phyloP scores from a whole-genome alignment of 805 yeast species.

The Candida glaebosa region DNA sequence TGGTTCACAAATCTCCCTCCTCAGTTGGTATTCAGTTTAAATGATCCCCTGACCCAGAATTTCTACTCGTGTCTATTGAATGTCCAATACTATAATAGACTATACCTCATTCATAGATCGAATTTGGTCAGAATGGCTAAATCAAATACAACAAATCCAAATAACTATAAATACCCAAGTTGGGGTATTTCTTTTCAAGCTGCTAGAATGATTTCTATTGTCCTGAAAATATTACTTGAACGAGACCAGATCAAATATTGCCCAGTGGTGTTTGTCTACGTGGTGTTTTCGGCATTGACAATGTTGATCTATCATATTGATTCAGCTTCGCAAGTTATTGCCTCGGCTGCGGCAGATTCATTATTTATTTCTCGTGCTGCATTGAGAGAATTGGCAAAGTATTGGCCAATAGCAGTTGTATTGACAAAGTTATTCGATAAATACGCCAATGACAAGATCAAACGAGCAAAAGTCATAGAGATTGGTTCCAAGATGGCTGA shows the following conservation, averaged over 20 bases:
- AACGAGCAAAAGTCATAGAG: conserved; percentile 38
- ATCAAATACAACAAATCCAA: conserved; percentile 36
- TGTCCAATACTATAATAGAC: conserved; percentile 68
- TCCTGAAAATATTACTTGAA: conserved; percentile 53
- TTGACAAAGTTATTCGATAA: conserved; percentile 37
- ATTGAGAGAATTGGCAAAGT: conserved; percentile 32
- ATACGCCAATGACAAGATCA: conserved; percentile 39
- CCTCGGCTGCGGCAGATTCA: conserved; percentile 42
- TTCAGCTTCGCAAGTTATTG: conserved; percentile 36
- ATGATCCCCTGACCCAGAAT: conserved; percentile 50
- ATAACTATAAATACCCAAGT: conserved; percentile 56
- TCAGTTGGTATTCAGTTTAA: conserved; percentile 58
- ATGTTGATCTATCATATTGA: conserved; percentile 71
- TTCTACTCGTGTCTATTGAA: conserved; percentile 58
- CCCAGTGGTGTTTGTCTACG: conserved; percentile 59
- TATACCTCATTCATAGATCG: conserved; percentile 68
- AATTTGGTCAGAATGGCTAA: conserved; percentile 53
- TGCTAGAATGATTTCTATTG: conserved; percentile 68
- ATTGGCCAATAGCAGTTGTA: conserved; percentile 39
- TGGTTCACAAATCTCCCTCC: conserved; percentile 71
- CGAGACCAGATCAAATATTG: conserved; percentile 47
- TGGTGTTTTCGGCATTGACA: conserved; percentile 59
- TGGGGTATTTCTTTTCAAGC: conserved; percentile 83
- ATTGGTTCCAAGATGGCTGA: conserved; percentile 37
- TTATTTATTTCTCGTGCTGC: conserved; percentile 35